Conservation (phyloP, 306 rosid species). For the Senna tora region DNA sequence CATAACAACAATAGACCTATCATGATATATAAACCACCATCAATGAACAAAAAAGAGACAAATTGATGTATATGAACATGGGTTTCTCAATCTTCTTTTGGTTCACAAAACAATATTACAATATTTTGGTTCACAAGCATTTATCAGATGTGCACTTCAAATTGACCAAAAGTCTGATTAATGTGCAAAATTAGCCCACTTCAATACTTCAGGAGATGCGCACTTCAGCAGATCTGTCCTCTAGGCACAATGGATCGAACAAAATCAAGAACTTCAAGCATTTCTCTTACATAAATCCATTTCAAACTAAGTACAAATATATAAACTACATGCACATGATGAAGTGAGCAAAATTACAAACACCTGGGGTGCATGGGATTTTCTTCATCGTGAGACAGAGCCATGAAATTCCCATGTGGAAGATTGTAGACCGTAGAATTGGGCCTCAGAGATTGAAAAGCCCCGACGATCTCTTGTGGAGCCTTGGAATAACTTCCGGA, state of each 20-base stretch:
- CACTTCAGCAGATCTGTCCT: too few relatives aligned
- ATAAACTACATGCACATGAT: neutral
- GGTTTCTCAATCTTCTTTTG: neutral
- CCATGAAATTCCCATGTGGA: constrained; percentile 59
- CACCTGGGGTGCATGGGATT: constrained; percentile 58
- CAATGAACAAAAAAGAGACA: neutral
- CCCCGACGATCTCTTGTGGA: constrained; percentile 41
- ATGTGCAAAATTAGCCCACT: too few relatives aligned
- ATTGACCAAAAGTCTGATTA: too few relatives aligned
- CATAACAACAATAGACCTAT: constrained; percentile 52
- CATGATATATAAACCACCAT: constrained; percentile 2
- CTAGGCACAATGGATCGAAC: neutral
- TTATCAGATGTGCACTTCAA: too few relatives aligned
- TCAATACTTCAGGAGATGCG: too few relatives aligned
- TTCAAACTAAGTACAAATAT: neutral
- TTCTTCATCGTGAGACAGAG: constrained; percentile 43
- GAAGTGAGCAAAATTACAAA: neutral
- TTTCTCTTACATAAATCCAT: neutral
- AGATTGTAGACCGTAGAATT: constrained; percentile 47
- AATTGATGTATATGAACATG: constrained; percentile 2
- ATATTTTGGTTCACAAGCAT: too few relatives aligned
- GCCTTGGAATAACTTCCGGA: constrained; percentile 39
- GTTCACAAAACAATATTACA: too few relatives aligned
- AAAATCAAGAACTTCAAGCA: neutral
- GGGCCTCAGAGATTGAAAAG: constrained; percentile 43